Conservation (phyloP, 257 asterid genomes). For the Misopates orontium region DNA sequence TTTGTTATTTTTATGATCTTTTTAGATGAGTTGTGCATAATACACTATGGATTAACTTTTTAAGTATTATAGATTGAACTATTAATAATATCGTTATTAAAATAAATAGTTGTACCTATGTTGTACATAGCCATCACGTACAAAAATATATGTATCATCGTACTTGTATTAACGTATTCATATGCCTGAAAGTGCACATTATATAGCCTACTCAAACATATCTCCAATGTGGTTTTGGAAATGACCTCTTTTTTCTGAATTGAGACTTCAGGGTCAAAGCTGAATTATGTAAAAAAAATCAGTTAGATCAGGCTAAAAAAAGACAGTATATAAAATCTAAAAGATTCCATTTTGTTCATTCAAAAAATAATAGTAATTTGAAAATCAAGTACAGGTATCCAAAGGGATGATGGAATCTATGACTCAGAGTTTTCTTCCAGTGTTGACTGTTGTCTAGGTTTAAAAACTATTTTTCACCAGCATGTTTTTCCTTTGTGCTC, state of each 20-base stretch:
- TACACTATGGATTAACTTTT: too few species aligned
- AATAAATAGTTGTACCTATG: too few species aligned
- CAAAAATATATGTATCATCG: too few species aligned
- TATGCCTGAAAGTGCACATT: not conserved
- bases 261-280: constrained; percentile 25
- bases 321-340: constrained; percentile 15
- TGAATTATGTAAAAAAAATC: too few species aligned
- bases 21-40: too few species aligned
- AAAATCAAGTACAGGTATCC: constrained; percentile 28
- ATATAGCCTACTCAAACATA: constrained; percentile 19
- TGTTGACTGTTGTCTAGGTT: constrained; percentile 14
- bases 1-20: too few species aligned
- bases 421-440: constrained; percentile 15
- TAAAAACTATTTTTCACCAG: constrained; percentile 6
- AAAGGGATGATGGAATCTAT: constrained; percentile 36
- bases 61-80: too few species aligned
- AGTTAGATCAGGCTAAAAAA: too few species aligned
- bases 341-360: constrained; percentile 28
- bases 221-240: not conserved
- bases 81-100: too few species aligned
- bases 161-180: too few species aligned
- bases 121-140: too few species aligned
- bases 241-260: not conserved
- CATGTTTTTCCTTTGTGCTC: constrained; percentile 15
- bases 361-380: constrained; percentile 4